These are phyloP conservation scores for Neocallimastix lanati DNA, from an alignment of 192 early-diverging fungal species.

Conservation along the genomic window DNA sequence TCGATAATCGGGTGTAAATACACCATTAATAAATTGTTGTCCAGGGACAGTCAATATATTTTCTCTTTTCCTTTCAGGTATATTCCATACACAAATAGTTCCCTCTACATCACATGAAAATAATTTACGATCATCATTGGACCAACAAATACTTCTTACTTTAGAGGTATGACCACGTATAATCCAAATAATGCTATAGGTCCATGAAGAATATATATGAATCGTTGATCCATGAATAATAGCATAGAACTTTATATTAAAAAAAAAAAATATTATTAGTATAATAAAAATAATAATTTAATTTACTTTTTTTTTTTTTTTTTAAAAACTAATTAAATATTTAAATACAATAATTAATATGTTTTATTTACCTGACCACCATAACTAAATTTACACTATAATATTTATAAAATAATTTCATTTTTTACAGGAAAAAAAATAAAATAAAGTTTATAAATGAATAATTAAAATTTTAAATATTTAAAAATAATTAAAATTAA, in stretches of 20 bases:
- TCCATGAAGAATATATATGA: slow-evolving; percentile 27
- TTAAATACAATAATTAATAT: too few relatives aligned
- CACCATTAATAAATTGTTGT: neutral
- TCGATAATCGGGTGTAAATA: neutral
- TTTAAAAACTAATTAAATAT: too few relatives aligned
- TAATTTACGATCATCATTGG: neutral
- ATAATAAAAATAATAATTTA: too few relatives aligned
- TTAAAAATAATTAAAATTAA: too few relatives aligned
- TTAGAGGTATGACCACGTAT: slow-evolving; percentile 37
- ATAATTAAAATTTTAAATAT: too few relatives aligned
- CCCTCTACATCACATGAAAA: neutral
- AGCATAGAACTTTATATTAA: slow-evolving; percentile 27
- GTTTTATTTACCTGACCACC: slow-evolving; percentile 17
- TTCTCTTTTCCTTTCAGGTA: neutral
- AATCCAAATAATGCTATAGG: slow-evolving; percentile 19
- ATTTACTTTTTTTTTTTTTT: too few relatives aligned
- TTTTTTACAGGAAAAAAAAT: too few relatives aligned
- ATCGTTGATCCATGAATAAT: slow-evolving; percentile 24
- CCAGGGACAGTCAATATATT: neutral
- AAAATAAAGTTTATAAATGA: too few relatives aligned
- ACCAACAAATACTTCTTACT: slow-evolving; percentile 23
- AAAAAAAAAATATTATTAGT: too few relatives aligned
- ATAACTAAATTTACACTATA: slow-evolving; percentile 30
- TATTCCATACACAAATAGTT: neutral
- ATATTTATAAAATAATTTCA: too few relatives aligned